Percentiles rank a stretch among this genome's conserved stretches.
phyloP scores from a whole-genome alignment of 345 rosid species.

The Populus ilicifolia region DNA sequence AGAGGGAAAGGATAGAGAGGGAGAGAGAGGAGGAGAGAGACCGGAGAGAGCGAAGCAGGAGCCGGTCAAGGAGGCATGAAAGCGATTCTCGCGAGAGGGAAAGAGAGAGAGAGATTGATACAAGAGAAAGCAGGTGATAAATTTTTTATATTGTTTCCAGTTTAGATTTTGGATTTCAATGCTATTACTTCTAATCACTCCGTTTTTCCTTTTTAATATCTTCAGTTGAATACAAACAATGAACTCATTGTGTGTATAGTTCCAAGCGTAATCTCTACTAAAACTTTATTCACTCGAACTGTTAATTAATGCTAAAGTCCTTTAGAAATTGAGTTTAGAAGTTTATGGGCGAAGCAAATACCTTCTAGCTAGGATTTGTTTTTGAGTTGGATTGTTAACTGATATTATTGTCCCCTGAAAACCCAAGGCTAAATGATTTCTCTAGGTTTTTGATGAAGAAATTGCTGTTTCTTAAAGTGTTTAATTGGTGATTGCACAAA shows the following conservation, averaged over 20 bases:
- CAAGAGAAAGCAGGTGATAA: conserved; percentile 49
- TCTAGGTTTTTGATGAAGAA: not conserved
- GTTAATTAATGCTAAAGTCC: not conserved
- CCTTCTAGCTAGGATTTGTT: not conserved
- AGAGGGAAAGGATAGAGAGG: conserved; percentile 26
- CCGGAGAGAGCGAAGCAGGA: conserved; percentile 3
- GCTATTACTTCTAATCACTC: not conserved
- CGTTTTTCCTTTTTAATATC: not conserved
- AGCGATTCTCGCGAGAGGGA: conserved; percentile 22
- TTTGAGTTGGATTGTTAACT: not conserved
- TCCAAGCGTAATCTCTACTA: not conserved
- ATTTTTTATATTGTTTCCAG: not conserved
- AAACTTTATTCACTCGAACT: not conserved
- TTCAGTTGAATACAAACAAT: not conserved
- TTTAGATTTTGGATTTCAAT: not conserved
- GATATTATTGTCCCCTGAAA: not conserved
- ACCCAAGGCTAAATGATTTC: not conserved
- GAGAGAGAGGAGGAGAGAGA: conserved; percentile 7
- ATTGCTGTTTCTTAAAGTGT: not conserved
- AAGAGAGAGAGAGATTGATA: conserved; percentile 41
- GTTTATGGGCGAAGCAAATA: not conserved
- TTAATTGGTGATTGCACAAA: not conserved
- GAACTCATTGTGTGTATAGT: not conserved
- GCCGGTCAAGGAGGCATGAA: conserved; percentile 33
- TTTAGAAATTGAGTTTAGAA: not conserved